Percentiles rank a stretch among this genome's conserved stretches.
These are phyloP conservation scores for Hyphopichia fennica DNA, from an alignment of 1,139 yeast species.

Conservation along the genomic window DNA sequence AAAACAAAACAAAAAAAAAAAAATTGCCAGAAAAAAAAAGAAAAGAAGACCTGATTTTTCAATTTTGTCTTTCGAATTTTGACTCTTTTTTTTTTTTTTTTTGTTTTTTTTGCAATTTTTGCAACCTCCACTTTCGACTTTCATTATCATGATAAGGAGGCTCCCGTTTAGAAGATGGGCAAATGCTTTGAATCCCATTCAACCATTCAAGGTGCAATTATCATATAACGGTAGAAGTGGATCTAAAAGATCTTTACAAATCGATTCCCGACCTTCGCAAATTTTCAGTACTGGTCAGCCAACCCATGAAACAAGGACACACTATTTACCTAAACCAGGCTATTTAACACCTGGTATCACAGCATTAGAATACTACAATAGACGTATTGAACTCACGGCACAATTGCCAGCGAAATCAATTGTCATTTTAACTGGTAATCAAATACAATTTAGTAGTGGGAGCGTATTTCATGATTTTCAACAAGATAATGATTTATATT, in stretches of 20 bases:
- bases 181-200: too few relatives aligned
- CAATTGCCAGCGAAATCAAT: slow-evolving; percentile 63
- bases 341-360: slow-evolving; percentile 87
- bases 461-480: slow-evolving; percentile 90
- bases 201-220: too few relatives aligned
- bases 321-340: slow-evolving; percentile 66
- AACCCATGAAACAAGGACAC: slow-evolving; percentile 79
- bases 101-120: not conserved
- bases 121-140: not conserved
- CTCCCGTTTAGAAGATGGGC: not conserved
- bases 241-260: slow-evolving; percentile 1
- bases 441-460: slow-evolving; percentile 78
- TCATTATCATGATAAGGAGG: not conserved
- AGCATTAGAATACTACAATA: slow-evolving; percentile 74
- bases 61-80: not conserved
- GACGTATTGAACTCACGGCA: slow-evolving; percentile 60
- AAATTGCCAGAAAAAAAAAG: too few relatives aligned
- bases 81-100: not conserved
- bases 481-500: slow-evolving; percentile 85
- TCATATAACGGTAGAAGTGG: too few relatives aligned
- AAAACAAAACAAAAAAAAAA: too few relatives aligned
- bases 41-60: too few relatives aligned
- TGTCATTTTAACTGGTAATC: slow-evolving; percentile 74
- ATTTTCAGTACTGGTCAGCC: slow-evolving; percentile 75
- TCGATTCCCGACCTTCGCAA: slow-evolving; percentile 18